A percentile compares a stretch with the other conserved stretches of the same genome.
Evolutionary conservation across 768 basidiomycete genomes (phyloP).

Genomic region (Phaffia tasmanica): DNA sequence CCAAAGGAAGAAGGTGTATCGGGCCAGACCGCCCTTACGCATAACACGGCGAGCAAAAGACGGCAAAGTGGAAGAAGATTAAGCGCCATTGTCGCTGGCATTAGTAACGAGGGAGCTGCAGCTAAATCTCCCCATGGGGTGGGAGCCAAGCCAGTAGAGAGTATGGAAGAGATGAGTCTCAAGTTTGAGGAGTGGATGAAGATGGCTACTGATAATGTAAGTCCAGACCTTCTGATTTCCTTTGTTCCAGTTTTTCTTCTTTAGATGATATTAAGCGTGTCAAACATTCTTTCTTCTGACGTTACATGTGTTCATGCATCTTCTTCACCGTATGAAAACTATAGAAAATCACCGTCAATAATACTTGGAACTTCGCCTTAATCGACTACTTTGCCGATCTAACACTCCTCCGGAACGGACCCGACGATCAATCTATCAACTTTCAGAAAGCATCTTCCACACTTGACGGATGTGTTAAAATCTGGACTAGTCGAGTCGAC

Average conservation of each 20-base stretch:
- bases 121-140: not conserved
- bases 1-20: not conserved
- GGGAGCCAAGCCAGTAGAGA: constrained; percentile 9
- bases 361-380: constrained; percentile 94
- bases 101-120: not conserved
- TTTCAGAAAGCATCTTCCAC: constrained; percentile 98
- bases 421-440: constrained; percentile 77
- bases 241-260: not conserved
- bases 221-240: constrained; percentile 31
- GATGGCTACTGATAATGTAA: constrained; percentile 94
- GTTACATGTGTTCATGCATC: not conserved
- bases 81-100: not conserved
- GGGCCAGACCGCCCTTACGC: constrained; percentile 4
- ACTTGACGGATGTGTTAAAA: constrained; percentile 96
- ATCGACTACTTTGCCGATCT: constrained; percentile 99
- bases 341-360: constrained; percentile 96
- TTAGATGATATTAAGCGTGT: not conserved
- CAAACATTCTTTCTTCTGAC: not conserved
- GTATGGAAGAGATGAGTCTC: constrained; percentile 70
- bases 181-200: constrained; percentile 99
- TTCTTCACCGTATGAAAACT: not conserved
- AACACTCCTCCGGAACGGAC: constrained; percentile 81
- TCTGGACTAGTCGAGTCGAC: constrained; percentile 97
- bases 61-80: constrained; percentile 3
- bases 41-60: not conserved